Conservation (phyloP, 352 stramenopile species). For the Achlya hypogyna region DNA sequence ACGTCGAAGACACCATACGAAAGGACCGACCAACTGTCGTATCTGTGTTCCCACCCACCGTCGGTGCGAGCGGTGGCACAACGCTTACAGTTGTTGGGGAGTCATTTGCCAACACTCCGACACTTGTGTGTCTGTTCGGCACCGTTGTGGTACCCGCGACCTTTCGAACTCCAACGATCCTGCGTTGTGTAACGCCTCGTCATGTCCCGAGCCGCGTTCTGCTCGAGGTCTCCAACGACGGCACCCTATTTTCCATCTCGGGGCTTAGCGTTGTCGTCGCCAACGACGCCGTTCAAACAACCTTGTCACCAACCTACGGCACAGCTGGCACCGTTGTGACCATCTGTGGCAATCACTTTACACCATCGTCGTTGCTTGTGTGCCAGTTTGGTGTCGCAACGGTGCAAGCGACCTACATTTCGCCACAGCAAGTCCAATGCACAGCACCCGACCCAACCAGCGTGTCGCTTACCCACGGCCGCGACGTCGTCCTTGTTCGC, state of each 20-base stretch:
- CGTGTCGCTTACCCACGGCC: constrained; percentile 17
- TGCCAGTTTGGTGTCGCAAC: constrained; percentile 72
- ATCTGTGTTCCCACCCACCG: constrained; percentile 1
- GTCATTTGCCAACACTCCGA: constrained; percentile 63
- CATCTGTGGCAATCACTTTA: constrained; percentile 80
- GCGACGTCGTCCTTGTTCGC: constrained; percentile 31
- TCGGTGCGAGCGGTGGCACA: constrained; percentile 38
- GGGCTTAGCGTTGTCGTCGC: constrained; percentile 57
- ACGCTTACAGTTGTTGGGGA: constrained; percentile 58
- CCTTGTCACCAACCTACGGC: constrained; percentile 58
- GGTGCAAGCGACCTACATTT: constrained; percentile 54
- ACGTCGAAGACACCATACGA: neutral
- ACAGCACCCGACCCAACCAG: constrained; percentile 38
- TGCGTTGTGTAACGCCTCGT: constrained; percentile 58
- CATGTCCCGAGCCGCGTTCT: constrained; percentile 42
- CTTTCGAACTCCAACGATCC: constrained; percentile 36
- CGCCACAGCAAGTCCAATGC: constrained; percentile 60
- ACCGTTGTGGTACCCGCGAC: constrained; percentile 30
- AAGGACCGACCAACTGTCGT: neutral
- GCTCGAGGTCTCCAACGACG: constrained; percentile 78
- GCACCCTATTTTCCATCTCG: constrained; percentile 44
- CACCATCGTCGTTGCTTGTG: constrained; percentile 30
- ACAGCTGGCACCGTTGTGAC: constrained; percentile 79
- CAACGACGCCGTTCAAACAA: constrained; percentile 56
- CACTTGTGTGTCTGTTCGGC: constrained; percentile 83